phyloP scores from a whole-genome alignment of 164 flowering plant species.

The Berberis vulgaris region DNA sequence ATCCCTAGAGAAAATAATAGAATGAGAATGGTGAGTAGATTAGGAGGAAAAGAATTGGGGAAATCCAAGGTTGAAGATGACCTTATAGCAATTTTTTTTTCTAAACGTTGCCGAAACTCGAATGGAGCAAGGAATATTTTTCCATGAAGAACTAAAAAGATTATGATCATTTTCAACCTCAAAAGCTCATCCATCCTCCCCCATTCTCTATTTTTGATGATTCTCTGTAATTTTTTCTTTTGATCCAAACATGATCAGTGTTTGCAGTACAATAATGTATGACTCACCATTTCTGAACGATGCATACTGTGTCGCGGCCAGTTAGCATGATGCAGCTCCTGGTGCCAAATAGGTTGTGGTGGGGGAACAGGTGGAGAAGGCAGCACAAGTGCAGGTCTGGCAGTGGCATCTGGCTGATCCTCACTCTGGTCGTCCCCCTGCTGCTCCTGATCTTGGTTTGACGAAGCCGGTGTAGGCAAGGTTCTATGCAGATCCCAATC shows the following conservation, averaged over 20 bases:
- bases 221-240: no score
- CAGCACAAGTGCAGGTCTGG: slow-evolving; percentile 24
- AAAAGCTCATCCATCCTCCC: no score
- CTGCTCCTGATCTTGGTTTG: slow-evolving; percentile 41
- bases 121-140: no score
- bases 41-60: no score
- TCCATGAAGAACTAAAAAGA: no score
- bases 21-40: no score
- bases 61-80: no score
- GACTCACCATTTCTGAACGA: slow-evolving; percentile 52
- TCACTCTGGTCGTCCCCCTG: slow-evolving; percentile 40
- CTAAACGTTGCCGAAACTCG: no score
- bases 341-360: slow-evolving; percentile 55
- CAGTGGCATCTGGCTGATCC: slow-evolving; percentile 25
- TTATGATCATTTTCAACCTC: no score
- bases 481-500: slow-evolving; percentile 61
- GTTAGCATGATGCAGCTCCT: slow-evolving; percentile 33
- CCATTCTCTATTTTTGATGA: no score
- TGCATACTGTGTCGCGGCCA: slow-evolving; percentile 52
- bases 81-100: no score
- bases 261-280: background rate
- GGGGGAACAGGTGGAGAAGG: slow-evolving; percentile 39
- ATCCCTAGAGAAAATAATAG: no score
- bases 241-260: background rate
- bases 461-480: slow-evolving; percentile 19